Evolutionary conservation across 1,284 basidiomycete genomes (phyloP), one percentile per base, ranked within the genome.

Genomic region (Sphagnurus paluster): DNA sequence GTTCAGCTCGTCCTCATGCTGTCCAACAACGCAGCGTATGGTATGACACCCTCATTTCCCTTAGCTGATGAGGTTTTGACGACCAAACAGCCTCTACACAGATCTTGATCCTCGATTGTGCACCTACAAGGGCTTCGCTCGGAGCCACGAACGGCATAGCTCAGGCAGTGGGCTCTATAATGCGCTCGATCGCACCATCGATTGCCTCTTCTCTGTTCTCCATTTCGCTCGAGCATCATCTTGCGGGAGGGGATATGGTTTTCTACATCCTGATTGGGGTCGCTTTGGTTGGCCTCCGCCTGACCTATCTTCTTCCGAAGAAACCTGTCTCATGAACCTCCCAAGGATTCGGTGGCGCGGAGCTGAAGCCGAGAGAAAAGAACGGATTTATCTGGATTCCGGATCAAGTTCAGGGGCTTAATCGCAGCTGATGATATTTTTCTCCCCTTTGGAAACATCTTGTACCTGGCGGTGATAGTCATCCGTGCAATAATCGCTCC

Each of bases 101-200:
- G 43, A 56, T 69, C 5, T 41, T 69, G 5, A 47, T 68, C 14
- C 55, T 74, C 9, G 61, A 65, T 29, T 54, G 60, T 28, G 59
- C 66, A 0, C 65, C 71, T 0, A 62, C 56, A 5, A 62, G 60
- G 7, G 56, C 63, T 0, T 52, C 64, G n/a, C 57, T 81, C 30
- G 78, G 78, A 2, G 66, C 77, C 4, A 69, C 74, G 21, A 79
- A 78, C 53, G 79, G 79, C 5, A 62, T 81, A 8, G 77, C 75
- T 0, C 80, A 83, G 57, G 76, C 74, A 46, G 57, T 72, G 2
- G 72, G 71, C 7, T 77, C 73, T 2, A 66, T 69, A 20, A 70
- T 75, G 46, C 64, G 79, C 23, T 74, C 77, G 35, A 58, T 81
- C 32, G 75, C 77, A 3, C 80, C 80, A 1, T 64, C 64, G 2